These are phyloP conservation scores for Prunus salicina DNA, from an alignment of 306 rosid species.

Conservation along the genomic window DNA sequence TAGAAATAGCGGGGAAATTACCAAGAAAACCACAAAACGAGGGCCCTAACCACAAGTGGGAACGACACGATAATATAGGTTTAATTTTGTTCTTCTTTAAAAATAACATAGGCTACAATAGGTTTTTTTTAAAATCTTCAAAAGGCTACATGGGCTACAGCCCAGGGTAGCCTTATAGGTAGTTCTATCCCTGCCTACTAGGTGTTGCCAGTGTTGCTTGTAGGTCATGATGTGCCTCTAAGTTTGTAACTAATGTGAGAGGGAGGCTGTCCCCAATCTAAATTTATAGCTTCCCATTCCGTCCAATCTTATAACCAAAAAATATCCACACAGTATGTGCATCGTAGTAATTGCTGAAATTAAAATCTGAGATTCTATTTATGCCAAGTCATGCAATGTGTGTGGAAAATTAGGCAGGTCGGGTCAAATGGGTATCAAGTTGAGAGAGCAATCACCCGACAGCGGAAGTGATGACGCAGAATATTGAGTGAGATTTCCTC, in stretches of 20 bases:
- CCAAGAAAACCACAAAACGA: no score
- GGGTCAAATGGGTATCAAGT: slow-evolving; percentile 19
- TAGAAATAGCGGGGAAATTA: no score
- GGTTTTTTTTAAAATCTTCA: rapidly evolving
- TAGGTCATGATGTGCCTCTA: no score
- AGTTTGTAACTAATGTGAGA: no score
- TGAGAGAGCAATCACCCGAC: slow-evolving; percentile 13
- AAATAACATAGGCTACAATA: no score
- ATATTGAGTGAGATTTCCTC: neutral
- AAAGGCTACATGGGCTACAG: no score
- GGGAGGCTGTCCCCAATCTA: neutral
- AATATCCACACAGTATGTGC: neutral
- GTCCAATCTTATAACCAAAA: no score
- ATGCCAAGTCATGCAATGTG: slow-evolving; percentile 6
- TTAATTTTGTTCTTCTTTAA: no score
- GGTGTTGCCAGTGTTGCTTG: no score
- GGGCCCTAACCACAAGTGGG: rapidly evolving
- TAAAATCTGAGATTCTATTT: neutral
- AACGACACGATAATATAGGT: no score
- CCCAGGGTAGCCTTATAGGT: no score
- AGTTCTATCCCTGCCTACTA: no score
- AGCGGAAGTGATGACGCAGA: neutral
- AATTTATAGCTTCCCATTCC: neutral
- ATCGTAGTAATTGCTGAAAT: neutral
- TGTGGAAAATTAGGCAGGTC: slow-evolving; percentile 22